A percentile compares a stretch with the other conserved stretches of the same genome.
Evolutionary conservation across 108 stramenopile genomes (phyloP).

Genomic region (Cyclostephanos tholiformis): DNA sequence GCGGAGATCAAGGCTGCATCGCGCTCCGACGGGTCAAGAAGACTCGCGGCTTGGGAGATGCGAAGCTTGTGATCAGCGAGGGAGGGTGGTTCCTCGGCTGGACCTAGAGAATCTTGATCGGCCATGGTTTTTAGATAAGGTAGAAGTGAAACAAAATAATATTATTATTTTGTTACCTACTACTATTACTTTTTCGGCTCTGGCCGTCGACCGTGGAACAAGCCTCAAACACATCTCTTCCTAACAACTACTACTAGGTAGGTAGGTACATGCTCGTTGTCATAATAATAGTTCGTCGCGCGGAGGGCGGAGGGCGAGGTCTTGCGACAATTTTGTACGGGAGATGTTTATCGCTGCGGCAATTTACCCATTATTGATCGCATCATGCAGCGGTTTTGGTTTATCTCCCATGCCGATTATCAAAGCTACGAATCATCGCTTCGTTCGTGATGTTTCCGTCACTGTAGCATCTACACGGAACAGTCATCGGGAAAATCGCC

Average conservation of each 20-base stretch:
- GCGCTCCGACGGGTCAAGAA: slow-evolving; percentile 16
- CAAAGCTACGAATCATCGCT: slow-evolving; percentile 12
- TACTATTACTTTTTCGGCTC: background rate
- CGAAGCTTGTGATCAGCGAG: slow-evolving; percentile 29
- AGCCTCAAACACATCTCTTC: too few relatives aligned
- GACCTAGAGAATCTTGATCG: background rate
- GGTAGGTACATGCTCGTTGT: too few relatives aligned
- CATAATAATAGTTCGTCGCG: too few relatives aligned
- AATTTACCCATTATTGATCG: slow-evolving; percentile 4
- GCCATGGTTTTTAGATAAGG: background rate
- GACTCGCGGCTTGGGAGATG: slow-evolving; percentile 26
- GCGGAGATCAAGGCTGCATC: slow-evolving; percentile 22
- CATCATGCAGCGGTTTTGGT: slow-evolving; percentile 25
- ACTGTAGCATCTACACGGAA: too few relatives aligned
- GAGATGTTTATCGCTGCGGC: background rate
- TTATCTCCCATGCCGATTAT: slow-evolving; percentile 1
- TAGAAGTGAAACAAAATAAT: too few relatives aligned
- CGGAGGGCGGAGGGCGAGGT: too few relatives aligned
- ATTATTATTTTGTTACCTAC: too few relatives aligned
- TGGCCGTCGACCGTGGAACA: too few relatives aligned
- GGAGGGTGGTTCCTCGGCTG: background rate
- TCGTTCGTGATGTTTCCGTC: background rate
- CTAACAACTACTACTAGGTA: too few relatives aligned
- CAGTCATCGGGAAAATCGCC: too few relatives aligned
- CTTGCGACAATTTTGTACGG: too few relatives aligned